Conservation (phyloP, 139 green algal species). For the Eudorina sp. region DNA sequence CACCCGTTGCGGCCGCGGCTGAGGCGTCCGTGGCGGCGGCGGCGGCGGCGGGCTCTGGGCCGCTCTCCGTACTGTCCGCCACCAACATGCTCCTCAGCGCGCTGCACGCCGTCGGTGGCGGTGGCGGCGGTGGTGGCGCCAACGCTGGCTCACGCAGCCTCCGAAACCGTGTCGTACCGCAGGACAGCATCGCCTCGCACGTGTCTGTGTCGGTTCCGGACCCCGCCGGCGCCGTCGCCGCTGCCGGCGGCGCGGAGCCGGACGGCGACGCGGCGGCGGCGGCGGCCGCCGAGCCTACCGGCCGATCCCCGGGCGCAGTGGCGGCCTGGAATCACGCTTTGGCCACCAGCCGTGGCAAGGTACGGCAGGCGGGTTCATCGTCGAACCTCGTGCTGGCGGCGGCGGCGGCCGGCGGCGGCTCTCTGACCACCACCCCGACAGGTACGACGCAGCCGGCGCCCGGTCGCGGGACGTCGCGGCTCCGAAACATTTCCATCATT, state of each 20-base stretch:
- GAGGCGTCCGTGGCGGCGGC: background rate
- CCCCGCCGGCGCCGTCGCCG: background rate
- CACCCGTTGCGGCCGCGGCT: background rate
- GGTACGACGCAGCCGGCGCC: background rate
- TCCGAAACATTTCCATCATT: background rate
- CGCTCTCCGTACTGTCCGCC: background rate
- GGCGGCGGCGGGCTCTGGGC: background rate
- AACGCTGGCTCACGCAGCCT: background rate
- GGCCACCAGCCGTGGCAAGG: background rate
- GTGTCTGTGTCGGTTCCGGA: background rate
- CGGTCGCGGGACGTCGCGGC: conserved; percentile 15
- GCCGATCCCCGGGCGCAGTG: background rate
- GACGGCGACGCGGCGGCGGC: background rate
- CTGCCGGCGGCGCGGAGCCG: background rate
- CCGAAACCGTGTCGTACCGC: background rate
- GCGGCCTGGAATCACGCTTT: background rate
- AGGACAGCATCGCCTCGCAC: conserved; percentile 8
- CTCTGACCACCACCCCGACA: background rate
- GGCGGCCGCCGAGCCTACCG: background rate
- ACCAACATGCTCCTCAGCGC: background rate
- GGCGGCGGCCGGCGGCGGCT: background rate
- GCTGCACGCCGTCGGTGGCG: background rate
- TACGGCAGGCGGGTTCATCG: background rate
- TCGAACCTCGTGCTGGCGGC: background rate
- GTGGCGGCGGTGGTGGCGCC: background rate